These are phyloP conservation scores for Diaporthe humulicola DNA, from an alignment of 2,329 filamentous ascomycete species.

Conservation along the genomic window DNA sequence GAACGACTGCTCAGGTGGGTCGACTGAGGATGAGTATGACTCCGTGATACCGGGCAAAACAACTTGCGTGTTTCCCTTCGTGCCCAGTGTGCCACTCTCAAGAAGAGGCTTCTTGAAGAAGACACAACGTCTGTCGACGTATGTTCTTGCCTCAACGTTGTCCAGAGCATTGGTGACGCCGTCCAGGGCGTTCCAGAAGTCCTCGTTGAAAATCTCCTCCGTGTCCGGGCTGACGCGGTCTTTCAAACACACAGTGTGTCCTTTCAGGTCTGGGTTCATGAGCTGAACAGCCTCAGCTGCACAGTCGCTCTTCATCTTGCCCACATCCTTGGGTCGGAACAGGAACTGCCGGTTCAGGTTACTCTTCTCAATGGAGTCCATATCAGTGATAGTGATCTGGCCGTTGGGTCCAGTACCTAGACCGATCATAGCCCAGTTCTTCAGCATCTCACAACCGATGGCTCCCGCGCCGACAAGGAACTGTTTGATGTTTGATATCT, in stretches of 20 bases:
- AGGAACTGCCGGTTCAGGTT: slow-evolving; percentile 98
- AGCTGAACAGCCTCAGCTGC: slow-evolving; percentile 89
- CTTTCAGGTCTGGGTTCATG: slow-evolving; percentile 94
- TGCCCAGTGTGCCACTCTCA: slow-evolving; percentile 97
- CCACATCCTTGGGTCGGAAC: slow-evolving; percentile 93
- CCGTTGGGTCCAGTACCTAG: slow-evolving; percentile 89
- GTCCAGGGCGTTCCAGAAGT: slow-evolving; percentile 89
- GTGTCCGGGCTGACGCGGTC: slow-evolving; percentile 94
- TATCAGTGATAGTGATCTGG: slow-evolving; percentile 93
- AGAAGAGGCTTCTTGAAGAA: slow-evolving; percentile 98
- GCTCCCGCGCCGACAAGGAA: slow-evolving; percentile 97
- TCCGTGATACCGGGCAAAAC: slow-evolving; percentile 92
- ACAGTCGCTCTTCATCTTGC: slow-evolving; percentile 95
- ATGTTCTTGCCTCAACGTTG: slow-evolving; percentile 96
- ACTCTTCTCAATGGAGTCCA: slow-evolving; percentile 99
- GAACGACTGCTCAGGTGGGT: slow-evolving; percentile 98
- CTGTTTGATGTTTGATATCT: slow-evolving; percentile 89
- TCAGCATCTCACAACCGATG: slow-evolving; percentile 98
- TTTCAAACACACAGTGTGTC: slow-evolving; percentile 87
- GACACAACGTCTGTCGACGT: slow-evolving; percentile 95
- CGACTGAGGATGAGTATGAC: slow-evolving; percentile 94
- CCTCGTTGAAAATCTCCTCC: slow-evolving; percentile 93
- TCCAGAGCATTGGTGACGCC: slow-evolving; percentile 97
- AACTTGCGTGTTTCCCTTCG: slow-evolving; percentile 98
- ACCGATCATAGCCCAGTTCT: slow-evolving; percentile 99